phyloP scores from a whole-genome alignment of 768 basidiomycete species.

The Neoboletus magnificus region DNA sequence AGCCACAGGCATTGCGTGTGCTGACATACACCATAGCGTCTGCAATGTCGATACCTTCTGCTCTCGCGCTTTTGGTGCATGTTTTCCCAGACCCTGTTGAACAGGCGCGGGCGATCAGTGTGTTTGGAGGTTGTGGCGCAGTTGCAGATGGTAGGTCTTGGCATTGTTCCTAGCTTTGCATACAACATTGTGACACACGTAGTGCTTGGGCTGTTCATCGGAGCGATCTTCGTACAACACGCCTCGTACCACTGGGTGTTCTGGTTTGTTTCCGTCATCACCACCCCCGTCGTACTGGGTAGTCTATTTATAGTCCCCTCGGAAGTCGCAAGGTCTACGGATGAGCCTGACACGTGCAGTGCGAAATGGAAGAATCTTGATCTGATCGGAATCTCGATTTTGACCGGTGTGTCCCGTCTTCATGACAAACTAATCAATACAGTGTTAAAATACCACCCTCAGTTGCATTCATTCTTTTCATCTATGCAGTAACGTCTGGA shows the following conservation, averaged over 20 bases:
- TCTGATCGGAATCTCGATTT: neutral
- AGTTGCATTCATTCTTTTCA: slow-evolving; percentile 39
- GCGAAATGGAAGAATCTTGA: slow-evolving; percentile 4
- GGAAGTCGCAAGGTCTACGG: slow-evolving; percentile 4
- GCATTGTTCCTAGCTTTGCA: neutral
- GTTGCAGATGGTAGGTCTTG: slow-evolving; percentile 39
- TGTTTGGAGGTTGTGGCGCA: slow-evolving; percentile 46
- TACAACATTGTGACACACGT: neutral
- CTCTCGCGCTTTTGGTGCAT: slow-evolving; percentile 47
- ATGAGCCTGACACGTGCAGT: neutral
- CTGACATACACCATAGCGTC: slow-evolving; percentile 34
- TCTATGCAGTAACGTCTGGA: slow-evolving; percentile 45
- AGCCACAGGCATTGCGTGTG: neutral
- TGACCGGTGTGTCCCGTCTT: slow-evolving; percentile 31
- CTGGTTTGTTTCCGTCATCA: slow-evolving; percentile 43
- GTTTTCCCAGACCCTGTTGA: slow-evolving; percentile 11
- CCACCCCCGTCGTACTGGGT: slow-evolving; percentile 30
- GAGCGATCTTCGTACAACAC: slow-evolving; percentile 41
- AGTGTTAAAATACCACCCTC: neutral
- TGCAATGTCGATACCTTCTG: slow-evolving; percentile 49
- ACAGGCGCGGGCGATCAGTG: slow-evolving; percentile 46
- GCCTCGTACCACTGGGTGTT: slow-evolving; percentile 51
- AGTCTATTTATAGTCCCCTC: slow-evolving; percentile 37
- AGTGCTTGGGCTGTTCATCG: slow-evolving; percentile 44
- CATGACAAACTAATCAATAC: neutral